phyloP scores from a whole-genome alignment of 257 asterid genomes.

The Fraxinus pennsylvanica region DNA sequence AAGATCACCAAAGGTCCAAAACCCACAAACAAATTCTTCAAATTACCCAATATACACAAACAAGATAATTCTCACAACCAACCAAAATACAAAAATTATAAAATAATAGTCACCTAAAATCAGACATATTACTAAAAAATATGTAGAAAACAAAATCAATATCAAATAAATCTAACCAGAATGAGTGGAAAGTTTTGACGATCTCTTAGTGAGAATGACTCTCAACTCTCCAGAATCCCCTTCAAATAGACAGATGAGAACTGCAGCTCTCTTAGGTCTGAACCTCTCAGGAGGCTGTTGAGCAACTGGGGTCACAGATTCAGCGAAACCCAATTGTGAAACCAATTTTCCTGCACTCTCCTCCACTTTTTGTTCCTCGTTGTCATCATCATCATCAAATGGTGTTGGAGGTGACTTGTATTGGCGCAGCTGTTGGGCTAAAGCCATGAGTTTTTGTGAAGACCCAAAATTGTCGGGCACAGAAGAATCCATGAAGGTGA shows the following conservation, averaged over 20 bases:
- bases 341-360: constrained; percentile 75
- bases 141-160: background rate
- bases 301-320: constrained; percentile 64
- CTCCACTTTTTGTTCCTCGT: constrained; percentile 57
- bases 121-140: background rate
- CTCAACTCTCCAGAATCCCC: constrained; percentile 74
- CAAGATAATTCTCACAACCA: background rate
- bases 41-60: background rate
- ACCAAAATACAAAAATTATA: background rate
- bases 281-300: constrained; percentile 49
- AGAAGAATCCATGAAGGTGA: constrained; percentile 46
- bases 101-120: background rate
- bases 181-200: constrained; percentile 82
- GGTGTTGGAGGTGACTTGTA: constrained; percentile 53
- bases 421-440: constrained; percentile 76
- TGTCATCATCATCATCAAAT: constrained; percentile 46
- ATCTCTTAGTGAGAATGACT: constrained; percentile 88
- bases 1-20: background rate
- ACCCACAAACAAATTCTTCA: constrained; percentile 21
- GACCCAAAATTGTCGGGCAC: constrained; percentile 30
- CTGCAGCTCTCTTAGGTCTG: constrained; percentile 88
- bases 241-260: constrained; percentile 82
- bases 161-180: constrained; percentile 61
- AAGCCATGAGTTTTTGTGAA: constrained; percentile 44
- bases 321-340: constrained; percentile 76